A percentile compares a stretch with the other conserved stretches of the same genome.
Evolutionary conservation across 768 basidiomycete species (phyloP).

Genomic region (Dictyophora rubrovolvata): DNA sequence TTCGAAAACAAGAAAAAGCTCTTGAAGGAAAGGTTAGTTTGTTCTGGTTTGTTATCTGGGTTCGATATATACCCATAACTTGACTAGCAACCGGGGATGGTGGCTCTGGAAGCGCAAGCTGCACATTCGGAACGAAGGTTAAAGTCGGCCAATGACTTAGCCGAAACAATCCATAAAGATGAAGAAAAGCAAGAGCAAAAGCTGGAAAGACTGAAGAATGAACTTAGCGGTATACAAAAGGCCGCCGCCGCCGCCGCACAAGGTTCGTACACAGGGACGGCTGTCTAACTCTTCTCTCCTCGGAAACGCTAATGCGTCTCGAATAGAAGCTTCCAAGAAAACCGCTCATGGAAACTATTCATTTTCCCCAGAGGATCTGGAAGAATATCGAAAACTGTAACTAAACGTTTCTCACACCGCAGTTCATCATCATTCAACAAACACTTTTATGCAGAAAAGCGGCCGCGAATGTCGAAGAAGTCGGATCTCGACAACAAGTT

Average conservation of each 20-base stretch:
- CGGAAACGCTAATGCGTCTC: neutral
- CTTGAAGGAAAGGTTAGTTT: slow-evolving; percentile 69
- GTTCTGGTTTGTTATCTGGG: neutral
- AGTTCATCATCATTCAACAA: neutral
- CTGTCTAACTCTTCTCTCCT: neutral
- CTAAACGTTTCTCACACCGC: slow-evolving; percentile 17
- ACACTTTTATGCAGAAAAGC: slow-evolving; percentile 48
- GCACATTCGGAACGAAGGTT: slow-evolving; percentile 74
- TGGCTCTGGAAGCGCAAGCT: slow-evolving; percentile 79
- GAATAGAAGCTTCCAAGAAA: slow-evolving; percentile 60
- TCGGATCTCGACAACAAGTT: slow-evolving; percentile 79
- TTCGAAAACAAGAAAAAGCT: slow-evolving; percentile 86
- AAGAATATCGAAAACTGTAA: slow-evolving; percentile 78
- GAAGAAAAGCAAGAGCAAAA: slow-evolving; percentile 39
- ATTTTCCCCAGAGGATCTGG: slow-evolving; percentile 72
- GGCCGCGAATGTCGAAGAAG: slow-evolving; percentile 64
- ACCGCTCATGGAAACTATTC: slow-evolving; percentile 67
- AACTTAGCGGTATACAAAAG: slow-evolving; percentile 53
- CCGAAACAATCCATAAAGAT: slow-evolving; percentile 56
- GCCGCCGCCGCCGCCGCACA: slow-evolving; percentile 67
- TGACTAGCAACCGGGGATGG: slow-evolving; percentile 72
- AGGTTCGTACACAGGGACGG: slow-evolving; percentile 36
- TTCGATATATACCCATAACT: neutral
- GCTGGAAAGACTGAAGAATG: slow-evolving; percentile 47
- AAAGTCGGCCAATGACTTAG: slow-evolving; percentile 54